Evolutionary conservation across 78 protist genomes (phyloP), one percentile per base, ranked within the genome.

Genomic region (Blattamonas nauphoetae): DNA sequence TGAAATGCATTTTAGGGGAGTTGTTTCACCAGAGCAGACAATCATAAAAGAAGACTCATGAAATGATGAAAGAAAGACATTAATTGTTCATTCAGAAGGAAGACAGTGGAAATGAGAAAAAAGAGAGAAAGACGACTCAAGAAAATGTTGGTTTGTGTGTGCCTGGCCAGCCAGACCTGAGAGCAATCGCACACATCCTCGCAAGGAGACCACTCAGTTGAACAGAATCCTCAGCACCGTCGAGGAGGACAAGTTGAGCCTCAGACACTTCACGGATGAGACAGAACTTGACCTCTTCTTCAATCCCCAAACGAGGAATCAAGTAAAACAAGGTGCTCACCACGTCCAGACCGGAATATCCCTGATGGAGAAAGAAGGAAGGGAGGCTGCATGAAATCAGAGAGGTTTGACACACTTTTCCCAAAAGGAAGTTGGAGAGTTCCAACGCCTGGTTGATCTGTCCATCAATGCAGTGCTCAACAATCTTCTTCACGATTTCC

Each of bases 131-230:
- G n/a, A n/a, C n/a, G n/a, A n/a, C n/a, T n/a, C n/a, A n/a, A n/a
- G n/a, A n/a, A n/a, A n/a, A n/a, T n/a, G n/a, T n/a, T n/a, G n/a
- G n/a, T n/a, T n/a, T n/a, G n/a, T n/a, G n/a, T n/a, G n/a, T n/a
- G n/a, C n/a, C n/a, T n/a, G n/a, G 71, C 71, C 71, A 55, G 21
- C 71, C 71, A 55, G 11, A 29, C 21, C 21, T 55, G 38, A 55
- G 38, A 29, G 71, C 11, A 55, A 55, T 11, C 11, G 21, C 38
- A 79, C 34, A 85, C 36, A 96, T 78, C 71, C 86, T 83, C 32
- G 94, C 94, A 32, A 96, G 0, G 32, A 97, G 46, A 21, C 95
- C 97, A 1, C 94, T 5, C 32, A 97, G 77, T 89, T 97, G 99
- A 42, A 97, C 85, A 4, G 89, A 82, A 3, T 97, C 43, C 86